Evolutionary conservation across 768 basidiomycete genomes (phyloP), one percentile per base, ranked within the genome.

Genomic region (Auricularia cornea): DNA sequence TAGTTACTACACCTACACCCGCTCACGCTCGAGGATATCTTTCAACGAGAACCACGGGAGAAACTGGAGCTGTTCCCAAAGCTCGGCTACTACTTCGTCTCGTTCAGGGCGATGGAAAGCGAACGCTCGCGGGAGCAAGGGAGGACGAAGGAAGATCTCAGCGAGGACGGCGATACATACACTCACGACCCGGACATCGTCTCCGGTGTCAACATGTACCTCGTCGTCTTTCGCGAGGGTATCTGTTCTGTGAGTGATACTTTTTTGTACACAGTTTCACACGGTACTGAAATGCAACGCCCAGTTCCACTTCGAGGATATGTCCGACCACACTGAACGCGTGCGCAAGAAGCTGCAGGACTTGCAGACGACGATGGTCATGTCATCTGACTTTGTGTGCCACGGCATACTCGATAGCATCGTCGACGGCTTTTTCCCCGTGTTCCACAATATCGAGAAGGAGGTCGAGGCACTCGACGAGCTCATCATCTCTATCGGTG

Each of bases 371-470:
- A 80, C 80, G 23, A 77, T 83, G 14, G 84, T 81, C 64, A 87
- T 88, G 79, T 86, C 90, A 3, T 87, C 91, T 93, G 94, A 94
- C 71, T 96, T 93, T 92, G 91, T 98, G 66, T 93, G 92, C 0
- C 94, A 98, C 73, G 90, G 88, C 26, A 81, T 97, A 62, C 77
- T 98, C 66, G 95, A 97, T 70, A 95, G 93, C 1, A 86, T 98
- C 60, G 94, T 98, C 26, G 94, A 98, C 71, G 88, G 91, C 1
- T 95, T 95, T 75, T 93, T 94, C 72, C 92, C 92, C 1, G 81
- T 93, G 64, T 77, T 94, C 64, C 82, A 87, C 66, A 85, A 86
- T 64, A 88, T 97, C 40, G 92, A 92, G 69, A 80, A 79, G 57
- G 94, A 96, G 70, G 87, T 92, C 2, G 80, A 85, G 64, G 83